These are phyloP conservation scores for Magnolia kwangsiensis DNA, from an alignment of 164 flowering plant genomes.

Conservation along the genomic window DNA sequence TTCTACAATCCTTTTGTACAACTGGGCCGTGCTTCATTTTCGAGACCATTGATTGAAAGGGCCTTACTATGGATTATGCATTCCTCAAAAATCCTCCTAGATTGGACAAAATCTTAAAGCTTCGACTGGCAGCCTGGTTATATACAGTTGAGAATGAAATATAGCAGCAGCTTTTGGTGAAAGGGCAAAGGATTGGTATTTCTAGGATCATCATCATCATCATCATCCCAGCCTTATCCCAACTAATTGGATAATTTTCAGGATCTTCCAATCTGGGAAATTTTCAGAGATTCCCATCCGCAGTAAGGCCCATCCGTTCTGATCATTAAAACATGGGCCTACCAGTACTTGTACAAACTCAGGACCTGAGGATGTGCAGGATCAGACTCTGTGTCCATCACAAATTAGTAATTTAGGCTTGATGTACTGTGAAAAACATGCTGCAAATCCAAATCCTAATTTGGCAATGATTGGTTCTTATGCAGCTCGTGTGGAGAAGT, in stretches of 20 bases:
- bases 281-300: neutral
- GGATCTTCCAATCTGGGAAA: neutral
- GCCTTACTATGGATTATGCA: neutral
- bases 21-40: neutral
- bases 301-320: neutral
- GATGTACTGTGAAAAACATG: neutral
- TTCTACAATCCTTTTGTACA: neutral
- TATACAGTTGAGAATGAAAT: neutral
- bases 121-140: neutral
- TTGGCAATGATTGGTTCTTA: neutral
- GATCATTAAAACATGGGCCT: neutral
- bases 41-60: neutral
- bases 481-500: conserved; percentile 55
- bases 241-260: too few species aligned
- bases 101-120: neutral
- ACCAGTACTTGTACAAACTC: neutral
- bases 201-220: neutral
- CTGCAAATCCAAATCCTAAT: neutral
- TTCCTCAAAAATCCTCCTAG: neutral
- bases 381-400: neutral
- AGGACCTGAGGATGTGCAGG: neutral
- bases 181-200: neutral
- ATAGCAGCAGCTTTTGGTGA: neutral
- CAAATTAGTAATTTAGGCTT: neutral
- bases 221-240: too few species aligned